Evolutionary conservation across 2,329 filamentous ascomycete species (phyloP).

Genomic region (Botrytis medusae): DNA sequence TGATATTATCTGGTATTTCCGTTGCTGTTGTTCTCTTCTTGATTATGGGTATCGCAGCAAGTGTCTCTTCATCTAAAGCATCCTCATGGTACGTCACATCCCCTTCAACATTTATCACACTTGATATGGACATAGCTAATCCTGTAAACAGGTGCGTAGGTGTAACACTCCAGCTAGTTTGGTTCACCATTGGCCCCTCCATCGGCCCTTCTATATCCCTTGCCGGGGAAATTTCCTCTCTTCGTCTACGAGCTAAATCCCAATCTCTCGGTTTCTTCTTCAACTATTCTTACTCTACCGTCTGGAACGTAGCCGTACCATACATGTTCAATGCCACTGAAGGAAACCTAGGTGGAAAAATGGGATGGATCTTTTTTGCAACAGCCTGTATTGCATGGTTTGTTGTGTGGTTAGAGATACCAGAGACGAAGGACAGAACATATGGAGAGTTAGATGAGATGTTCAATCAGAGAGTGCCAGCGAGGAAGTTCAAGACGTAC

Average conservation of each 20-base stretch:
- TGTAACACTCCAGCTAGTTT: constrained; percentile 3
- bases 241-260: constrained; percentile 5
- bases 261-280: not conserved
- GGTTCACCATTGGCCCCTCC: constrained; percentile 7
- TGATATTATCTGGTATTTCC: not conserved
- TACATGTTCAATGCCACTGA: constrained; percentile 12
- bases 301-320: not conserved
- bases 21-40: not conserved
- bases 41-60: not conserved
- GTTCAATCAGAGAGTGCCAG: not conserved
- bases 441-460: constrained; percentile 13
- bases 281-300: not conserved
- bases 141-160: not conserved
- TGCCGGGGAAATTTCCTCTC: constrained; percentile 5
- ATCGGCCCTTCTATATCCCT: constrained; percentile 1
- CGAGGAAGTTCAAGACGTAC: constrained; percentile 1
- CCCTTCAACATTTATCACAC: not conserved
- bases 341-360: constrained; percentile 7
- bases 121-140: not conserved
- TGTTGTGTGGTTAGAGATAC: not conserved
- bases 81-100: not conserved
- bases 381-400: not conserved
- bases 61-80: not conserved
- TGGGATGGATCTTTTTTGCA: constrained; percentile 9
- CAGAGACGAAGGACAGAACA: constrained; percentile 7